These are phyloP conservation scores for Byssothecium circinans DNA, from an alignment of 2,329 filamentous ascomycete genomes.

Conservation along the genomic window DNA sequence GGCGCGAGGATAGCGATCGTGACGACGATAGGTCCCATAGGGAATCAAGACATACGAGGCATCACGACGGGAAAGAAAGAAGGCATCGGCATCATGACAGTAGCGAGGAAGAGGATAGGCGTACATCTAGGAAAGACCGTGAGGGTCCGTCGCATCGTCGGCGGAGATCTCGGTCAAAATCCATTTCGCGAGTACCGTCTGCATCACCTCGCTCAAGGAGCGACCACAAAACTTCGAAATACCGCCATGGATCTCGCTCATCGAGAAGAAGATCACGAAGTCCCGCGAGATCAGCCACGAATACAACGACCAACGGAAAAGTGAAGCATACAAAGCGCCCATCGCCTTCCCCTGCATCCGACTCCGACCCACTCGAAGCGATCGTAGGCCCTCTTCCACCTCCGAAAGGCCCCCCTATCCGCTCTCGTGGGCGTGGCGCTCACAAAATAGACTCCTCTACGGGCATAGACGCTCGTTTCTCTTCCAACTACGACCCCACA, in stretches of 20 bases:
- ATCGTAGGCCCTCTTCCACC: slow-evolving; percentile 73
- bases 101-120: slow-evolving; percentile 11
- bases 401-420: slow-evolving; percentile 48
- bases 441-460: slow-evolving; percentile 41
- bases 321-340: slow-evolving; percentile 5
- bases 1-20: slow-evolving; percentile 4
- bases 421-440: slow-evolving; percentile 37
- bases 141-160: slow-evolving; percentile 14
- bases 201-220: slow-evolving; percentile 17
- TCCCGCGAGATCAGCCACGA: not conserved
- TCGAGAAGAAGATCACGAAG: slow-evolving; percentile 6
- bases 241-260: slow-evolving; percentile 18
- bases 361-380: slow-evolving; percentile 73
- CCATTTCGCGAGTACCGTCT: slow-evolving; percentile 23
- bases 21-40: slow-evolving; percentile 12
- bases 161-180: slow-evolving; percentile 20
- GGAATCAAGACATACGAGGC: slow-evolving; percentile 22
- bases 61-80: slow-evolving; percentile 15
- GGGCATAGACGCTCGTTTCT: slow-evolving; percentile 80
- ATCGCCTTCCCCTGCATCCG: slow-evolving; percentile 27
- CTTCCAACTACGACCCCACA: slow-evolving; percentile 62
- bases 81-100: slow-evolving; percentile 8
- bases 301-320: slow-evolving; percentile 1
- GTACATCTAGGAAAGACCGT: slow-evolving; percentile 12
- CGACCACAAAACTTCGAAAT: slow-evolving; percentile 11